A percentile compares a stretch with the other conserved stretches of the same genome.
Evolutionary conservation across 495 filamentous ascomycete species (phyloP).

Genomic region (Rostrohypoxylon terebratum): DNA sequence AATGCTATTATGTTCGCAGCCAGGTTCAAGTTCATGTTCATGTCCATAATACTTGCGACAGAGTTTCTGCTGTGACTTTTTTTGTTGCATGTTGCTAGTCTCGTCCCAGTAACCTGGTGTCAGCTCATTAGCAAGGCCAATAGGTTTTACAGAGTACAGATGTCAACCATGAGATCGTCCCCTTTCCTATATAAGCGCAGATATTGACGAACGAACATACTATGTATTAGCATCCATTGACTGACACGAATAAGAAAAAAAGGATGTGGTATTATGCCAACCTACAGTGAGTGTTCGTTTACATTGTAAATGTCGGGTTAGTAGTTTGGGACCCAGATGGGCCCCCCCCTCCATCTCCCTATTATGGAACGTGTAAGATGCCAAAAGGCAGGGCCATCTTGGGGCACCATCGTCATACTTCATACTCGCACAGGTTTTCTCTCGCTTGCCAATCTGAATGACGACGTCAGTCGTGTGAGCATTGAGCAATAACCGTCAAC

Average conservation of each 20-base stretch:
- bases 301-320: constrained; percentile 29
- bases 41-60: neutral
- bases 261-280: constrained; percentile 23
- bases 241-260: constrained; percentile 1
- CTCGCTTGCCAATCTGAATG: constrained; percentile 33
- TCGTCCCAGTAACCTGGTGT: constrained; percentile 2
- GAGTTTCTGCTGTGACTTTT: constrained; percentile 1
- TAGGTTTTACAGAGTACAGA: constrained; percentile 26
- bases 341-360: constrained; percentile 20
- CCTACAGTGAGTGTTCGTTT: constrained; percentile 25
- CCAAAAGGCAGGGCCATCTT: constrained; percentile 27
- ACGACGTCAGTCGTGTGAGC: constrained; percentile 43
- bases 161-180: constrained; percentile 6
- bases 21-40: neutral
- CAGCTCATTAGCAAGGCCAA: constrained; percentile 13
- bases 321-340: constrained; percentile 37
- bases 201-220: neutral
- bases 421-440: constrained; percentile 42
- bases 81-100: constrained; percentile 3
- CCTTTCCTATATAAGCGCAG: constrained; percentile 8
- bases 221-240: neutral
- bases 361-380: constrained; percentile 33
- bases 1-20: neutral
- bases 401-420: constrained; percentile 40
- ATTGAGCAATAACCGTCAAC: constrained; percentile 34